Evolutionary conservation across 768 basidiomycete species (phyloP), one percentile per base, ranked within the genome.

Genomic region (Mrakia gelida): DNA sequence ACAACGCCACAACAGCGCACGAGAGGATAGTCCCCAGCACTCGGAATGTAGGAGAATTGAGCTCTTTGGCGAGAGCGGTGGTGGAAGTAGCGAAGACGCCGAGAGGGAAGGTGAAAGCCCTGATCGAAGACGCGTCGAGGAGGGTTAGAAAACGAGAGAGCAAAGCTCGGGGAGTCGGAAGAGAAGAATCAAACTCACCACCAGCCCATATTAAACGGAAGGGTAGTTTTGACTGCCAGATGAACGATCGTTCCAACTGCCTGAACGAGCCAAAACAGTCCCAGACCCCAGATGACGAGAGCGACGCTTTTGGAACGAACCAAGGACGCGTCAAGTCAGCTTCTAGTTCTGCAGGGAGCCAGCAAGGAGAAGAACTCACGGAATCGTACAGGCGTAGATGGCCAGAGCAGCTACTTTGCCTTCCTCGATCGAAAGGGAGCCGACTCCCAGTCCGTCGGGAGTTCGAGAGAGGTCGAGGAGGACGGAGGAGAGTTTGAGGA

Each of bases 221-320:
- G 41, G 56, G 63, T 82, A 1, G 4, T 34, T 26, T 38, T 41
- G 34, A 41, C 23, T 8, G 67, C 32, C 15, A 68, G 67, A 75
- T 34, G 76, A 73, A 81, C 18, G 30, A 82, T 76, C 0, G 82
- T 76, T 26, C 79, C 75, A 38, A 80, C 78, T 1, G 83, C 84
- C 16, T 83, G 75, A 78, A 80, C 62, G 38, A 83, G 82, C 83
- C 83, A 84, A 56, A 81, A 78, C 5, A 83, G 67, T 2, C 81
- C 84, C 38, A 84, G 76, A 3, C 84, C 84, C 84, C 84, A 84
- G 28, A 84, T 77, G 56, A 83, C 80, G 43, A 84, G 75, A 11
- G 73, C 77, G 73, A 80, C 43, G 43, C 80, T 80, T n/a, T n/a
- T n/a, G n/a, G n/a, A n/a, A n/a, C n/a, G n/a, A n/a, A n/a, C n/a